Base-by-base conservation (phyloP, 192 early-diverging fungal species). In the Mortierella claussenii region DNA sequence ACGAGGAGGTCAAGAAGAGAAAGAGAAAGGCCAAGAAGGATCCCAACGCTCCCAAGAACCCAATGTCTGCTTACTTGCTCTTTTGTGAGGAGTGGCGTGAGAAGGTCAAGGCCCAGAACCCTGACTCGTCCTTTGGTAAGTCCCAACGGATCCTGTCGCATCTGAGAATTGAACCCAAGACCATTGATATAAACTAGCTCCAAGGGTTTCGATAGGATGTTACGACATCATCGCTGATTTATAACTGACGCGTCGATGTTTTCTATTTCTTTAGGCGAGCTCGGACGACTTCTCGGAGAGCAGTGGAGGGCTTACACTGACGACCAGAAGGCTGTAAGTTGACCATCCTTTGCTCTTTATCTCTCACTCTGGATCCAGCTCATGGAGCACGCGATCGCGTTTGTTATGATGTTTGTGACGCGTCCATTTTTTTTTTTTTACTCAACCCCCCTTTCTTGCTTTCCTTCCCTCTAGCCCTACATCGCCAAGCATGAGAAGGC, bases 11-110 rank as follows among this genome's bases (percentile, higher is more conserved):
- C 46, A 84, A 84, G 74, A 81, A 82, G 63, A 73, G 76, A 66
- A 79, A 81, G 79, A 82, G 81, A 56, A 82, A 82, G 53, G 73
- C 83, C 68, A 93, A 93, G 88, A 96, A 97, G 89, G 92, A 96
- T 87, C 89, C 91, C 46, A 88, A 86, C 67, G 92, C 91, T 17
- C 96, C 96, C 82, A 98, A 98, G 88, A 92, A 92, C 84, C 87
- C 91, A 4, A 85, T 96, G 54, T 93, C 96, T 18, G 95, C 93
- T 20, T 98, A 94, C 87, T 90, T 98, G 83, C 85, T 94, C 81
- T 98, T 93, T 83, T 92, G 92, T 30, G 86, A 94, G 81, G 95
- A 89, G 61, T 90, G 89, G 82, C 86, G 96, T 50, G 61, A 88
- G 33, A 78, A 81, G 27, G 91, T 96, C 44, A 89, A 92, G 86